These are phyloP conservation scores for Begonia fuchsioides DNA, from an alignment of 306 rosid genomes.

Conservation along the genomic window DNA sequence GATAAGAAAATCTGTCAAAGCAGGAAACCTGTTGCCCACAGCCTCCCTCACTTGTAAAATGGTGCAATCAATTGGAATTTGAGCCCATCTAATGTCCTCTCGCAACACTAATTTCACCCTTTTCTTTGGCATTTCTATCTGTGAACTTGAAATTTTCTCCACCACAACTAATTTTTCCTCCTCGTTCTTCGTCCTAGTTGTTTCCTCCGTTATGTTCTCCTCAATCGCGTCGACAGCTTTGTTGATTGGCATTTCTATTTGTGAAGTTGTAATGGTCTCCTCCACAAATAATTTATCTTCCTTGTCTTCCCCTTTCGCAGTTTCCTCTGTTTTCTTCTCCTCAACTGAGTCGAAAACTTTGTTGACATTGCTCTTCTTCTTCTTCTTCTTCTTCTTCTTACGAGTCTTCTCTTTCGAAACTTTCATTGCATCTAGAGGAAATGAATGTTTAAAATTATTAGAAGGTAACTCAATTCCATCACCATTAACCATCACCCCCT, in stretches of 20 bases:
- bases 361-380: slow-evolving; percentile 32
- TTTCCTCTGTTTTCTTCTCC: slow-evolving; percentile 15
- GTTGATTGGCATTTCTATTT: no score
- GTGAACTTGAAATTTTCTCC: slow-evolving; percentile 25
- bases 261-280: not conserved
- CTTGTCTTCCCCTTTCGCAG: slow-evolving; percentile 5
- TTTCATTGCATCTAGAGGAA: slow-evolving; percentile 14
- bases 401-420: slow-evolving; percentile 36
- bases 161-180: slow-evolving; percentile 59
- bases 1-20: slow-evolving; percentile 51
- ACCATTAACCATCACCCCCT: slow-evolving; percentile 47
- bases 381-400: slow-evolving; percentile 62
- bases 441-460: slow-evolving; percentile 50
- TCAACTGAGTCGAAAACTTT: slow-evolving; percentile 19
- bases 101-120: slow-evolving; percentile 68
- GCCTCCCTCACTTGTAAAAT: slow-evolving; percentile 61
- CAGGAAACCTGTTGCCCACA: slow-evolving; percentile 45
- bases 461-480: slow-evolving; percentile 52
- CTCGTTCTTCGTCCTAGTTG: slow-evolving; percentile 30
- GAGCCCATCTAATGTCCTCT: slow-evolving; percentile 79
- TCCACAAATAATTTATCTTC: slow-evolving; percentile 13
- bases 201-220: slow-evolving; percentile 34
- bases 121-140: slow-evolving; percentile 36
- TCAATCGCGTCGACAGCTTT: not conserved
- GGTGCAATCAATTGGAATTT: slow-evolving; percentile 55